A percentile compares a stretch with the other conserved stretches of the same genome.
Conservation (phyloP, 768 basidiomycete genomes). For the Lentinula boryana region DNA sequence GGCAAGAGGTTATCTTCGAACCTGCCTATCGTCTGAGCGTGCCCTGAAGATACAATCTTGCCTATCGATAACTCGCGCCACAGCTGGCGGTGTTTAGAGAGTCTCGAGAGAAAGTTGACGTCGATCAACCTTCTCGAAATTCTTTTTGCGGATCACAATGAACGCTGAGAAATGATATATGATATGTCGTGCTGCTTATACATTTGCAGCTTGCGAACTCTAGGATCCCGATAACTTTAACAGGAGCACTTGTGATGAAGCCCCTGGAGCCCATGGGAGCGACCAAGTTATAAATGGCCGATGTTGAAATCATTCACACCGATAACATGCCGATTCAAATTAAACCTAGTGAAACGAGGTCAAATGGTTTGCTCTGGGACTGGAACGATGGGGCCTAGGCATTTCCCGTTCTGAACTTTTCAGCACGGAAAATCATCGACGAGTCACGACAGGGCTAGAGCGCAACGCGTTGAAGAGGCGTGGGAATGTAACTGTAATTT, state of each 20-base stretch:
- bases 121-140: slow-evolving; percentile 3
- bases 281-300: not conserved
- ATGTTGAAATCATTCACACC: not conserved
- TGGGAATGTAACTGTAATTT: not conserved
- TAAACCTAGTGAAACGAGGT: not conserved
- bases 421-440: too few species aligned
- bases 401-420: not conserved
- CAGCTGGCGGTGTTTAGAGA: not conserved
- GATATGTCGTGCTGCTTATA: not conserved
- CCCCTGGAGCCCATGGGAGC: slow-evolving; percentile 4
- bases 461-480: not conserved
- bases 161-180: not conserved
- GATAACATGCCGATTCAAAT: not conserved
- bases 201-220: not conserved
- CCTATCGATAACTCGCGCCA: not conserved
- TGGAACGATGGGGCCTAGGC: not conserved
- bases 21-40: not conserved
- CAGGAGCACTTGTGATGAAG: not conserved
- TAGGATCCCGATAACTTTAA: not conserved
- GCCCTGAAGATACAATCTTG: not conserved
- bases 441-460: not conserved
- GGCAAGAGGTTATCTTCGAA: too few species aligned
- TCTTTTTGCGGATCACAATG: not conserved
- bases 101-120: not conserved
- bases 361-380: not conserved